phyloP scores from a whole-genome alignment of 306 rosid species.

The Cyamopsis tetragonoloba region DNA sequence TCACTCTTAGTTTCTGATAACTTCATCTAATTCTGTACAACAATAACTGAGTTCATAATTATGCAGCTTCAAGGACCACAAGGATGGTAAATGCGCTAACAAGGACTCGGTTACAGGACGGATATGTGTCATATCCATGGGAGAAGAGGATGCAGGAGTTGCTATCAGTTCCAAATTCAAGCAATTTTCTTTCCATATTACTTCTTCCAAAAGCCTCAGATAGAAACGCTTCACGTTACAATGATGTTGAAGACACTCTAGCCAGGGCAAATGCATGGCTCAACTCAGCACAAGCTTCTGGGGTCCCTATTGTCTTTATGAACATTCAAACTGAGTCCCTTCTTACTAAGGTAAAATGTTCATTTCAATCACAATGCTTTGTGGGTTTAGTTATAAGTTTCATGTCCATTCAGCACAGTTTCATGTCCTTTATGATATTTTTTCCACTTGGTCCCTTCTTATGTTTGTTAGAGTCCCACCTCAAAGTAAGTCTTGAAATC shows the following conservation, averaged over 20 bases:
- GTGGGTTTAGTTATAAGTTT: too few relatives aligned
- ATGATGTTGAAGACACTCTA: constrained; percentile 84
- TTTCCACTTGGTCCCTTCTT: neutral
- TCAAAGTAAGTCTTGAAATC: too few relatives aligned
- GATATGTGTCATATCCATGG: constrained; percentile 86
- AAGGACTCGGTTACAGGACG: constrained; percentile 65
- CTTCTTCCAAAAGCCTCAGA: constrained; percentile 89
- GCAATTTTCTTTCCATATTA: constrained; percentile 70
- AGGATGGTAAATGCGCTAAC: constrained; percentile 75
- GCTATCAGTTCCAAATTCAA: constrained; percentile 65
- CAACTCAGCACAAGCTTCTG: constrained; percentile 71
- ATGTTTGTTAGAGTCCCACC: too few relatives aligned
- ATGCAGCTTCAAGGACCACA: constrained; percentile 65
- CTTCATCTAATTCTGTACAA: constrained; percentile 20
- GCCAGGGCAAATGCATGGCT: constrained; percentile 96
- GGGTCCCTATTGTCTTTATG: constrained; percentile 85
- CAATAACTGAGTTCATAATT: neutral
- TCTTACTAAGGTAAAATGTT: constrained; percentile 70
- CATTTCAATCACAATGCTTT: neutral
- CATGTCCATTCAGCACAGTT: too few relatives aligned
- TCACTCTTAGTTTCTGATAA: constrained; percentile 13
- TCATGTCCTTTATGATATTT: too few relatives aligned
- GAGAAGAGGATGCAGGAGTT: constrained; percentile 82
- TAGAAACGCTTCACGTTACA: constrained; percentile 65
- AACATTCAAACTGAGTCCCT: constrained; percentile 89